A percentile compares a stretch with the other conserved stretches of the same genome.
Conservation (phyloP, 2,329 filamentous ascomycete genomes). For the Fusarium napiforme region DNA sequence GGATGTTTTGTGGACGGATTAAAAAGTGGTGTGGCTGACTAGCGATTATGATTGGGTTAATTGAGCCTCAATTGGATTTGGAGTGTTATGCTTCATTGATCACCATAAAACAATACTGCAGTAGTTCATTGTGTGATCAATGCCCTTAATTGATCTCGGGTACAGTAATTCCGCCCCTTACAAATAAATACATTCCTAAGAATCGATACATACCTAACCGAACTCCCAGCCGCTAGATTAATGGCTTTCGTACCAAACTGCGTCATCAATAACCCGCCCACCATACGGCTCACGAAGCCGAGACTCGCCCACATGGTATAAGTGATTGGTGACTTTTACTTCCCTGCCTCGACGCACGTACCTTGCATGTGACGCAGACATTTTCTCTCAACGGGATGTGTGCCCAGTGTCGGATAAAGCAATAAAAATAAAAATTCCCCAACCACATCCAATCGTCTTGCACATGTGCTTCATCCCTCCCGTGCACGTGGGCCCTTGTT, state of each 20-base stretch:
- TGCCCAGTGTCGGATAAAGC: background rate
- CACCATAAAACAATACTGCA: background rate
- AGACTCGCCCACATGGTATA: conserved; percentile 12
- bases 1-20: background rate
- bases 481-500: conserved; percentile 24
- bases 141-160: background rate
- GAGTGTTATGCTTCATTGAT: background rate
- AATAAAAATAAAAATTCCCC: background rate
- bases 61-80: background rate
- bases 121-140: background rate
- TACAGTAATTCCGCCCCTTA: background rate
- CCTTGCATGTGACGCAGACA: conserved; percentile 22
- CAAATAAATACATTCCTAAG: background rate
- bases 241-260: background rate
- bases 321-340: conserved; percentile 20
- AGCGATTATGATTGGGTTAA: background rate
- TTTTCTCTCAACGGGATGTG: background rate
- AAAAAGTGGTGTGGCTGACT: background rate
- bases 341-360: background rate
- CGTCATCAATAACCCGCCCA: background rate
- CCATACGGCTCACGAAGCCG: background rate
- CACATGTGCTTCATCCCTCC: conserved; percentile 24
- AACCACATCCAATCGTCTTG: conserved; percentile 21
- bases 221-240: background rate
- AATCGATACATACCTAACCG: background rate